phyloP scores from a whole-genome alignment of 2,329 filamentous ascomycete species.

The Talaromyces rugulosus region DNA sequence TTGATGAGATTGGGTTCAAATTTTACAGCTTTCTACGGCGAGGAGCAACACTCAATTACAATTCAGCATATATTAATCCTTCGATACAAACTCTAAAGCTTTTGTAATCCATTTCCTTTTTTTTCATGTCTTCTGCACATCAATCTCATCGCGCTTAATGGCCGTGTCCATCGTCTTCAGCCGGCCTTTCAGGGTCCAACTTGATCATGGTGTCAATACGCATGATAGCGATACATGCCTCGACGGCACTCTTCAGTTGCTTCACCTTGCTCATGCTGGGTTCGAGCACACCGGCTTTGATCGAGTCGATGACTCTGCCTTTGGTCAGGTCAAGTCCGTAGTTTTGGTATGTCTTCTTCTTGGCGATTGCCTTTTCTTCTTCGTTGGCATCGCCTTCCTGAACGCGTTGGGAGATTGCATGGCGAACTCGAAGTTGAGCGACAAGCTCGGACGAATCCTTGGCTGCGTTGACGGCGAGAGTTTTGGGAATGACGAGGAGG shows the following conservation, averaged over 20 bases:
- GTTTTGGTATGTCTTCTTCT: slow-evolving; percentile 98
- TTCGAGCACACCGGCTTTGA: slow-evolving; percentile 94
- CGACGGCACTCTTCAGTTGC: slow-evolving; percentile 96
- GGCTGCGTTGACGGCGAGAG: slow-evolving; percentile 91
- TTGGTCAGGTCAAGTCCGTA: slow-evolving; percentile 88
- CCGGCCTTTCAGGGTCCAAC: slow-evolving; percentile 82
- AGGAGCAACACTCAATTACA: background rate
- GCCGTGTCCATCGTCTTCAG: slow-evolving; percentile 76
- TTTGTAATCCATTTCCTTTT: background rate
- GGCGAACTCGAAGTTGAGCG: slow-evolving; percentile 87
- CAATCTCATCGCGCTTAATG: slow-evolving; percentile 51
- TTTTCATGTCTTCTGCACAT: background rate
- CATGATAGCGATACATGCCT: slow-evolving; percentile 99
- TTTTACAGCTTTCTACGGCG: background rate
- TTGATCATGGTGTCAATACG: slow-evolving; percentile 98
- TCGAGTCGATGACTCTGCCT: slow-evolving; percentile 85
- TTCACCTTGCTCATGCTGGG: slow-evolving; percentile 97
- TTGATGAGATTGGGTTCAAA: background rate
- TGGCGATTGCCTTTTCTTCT: slow-evolving; percentile 83
- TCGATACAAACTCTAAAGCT: background rate
- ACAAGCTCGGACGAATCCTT: slow-evolving; percentile 95
- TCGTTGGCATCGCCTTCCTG: slow-evolving; percentile 72
- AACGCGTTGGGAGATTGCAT: slow-evolving; percentile 89
- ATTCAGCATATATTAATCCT: background rate
- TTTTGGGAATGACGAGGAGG: slow-evolving; percentile 92